Conservation (phyloP, 805 yeast genomes). For the Vanderwaltozyma polyspora region DNA sequence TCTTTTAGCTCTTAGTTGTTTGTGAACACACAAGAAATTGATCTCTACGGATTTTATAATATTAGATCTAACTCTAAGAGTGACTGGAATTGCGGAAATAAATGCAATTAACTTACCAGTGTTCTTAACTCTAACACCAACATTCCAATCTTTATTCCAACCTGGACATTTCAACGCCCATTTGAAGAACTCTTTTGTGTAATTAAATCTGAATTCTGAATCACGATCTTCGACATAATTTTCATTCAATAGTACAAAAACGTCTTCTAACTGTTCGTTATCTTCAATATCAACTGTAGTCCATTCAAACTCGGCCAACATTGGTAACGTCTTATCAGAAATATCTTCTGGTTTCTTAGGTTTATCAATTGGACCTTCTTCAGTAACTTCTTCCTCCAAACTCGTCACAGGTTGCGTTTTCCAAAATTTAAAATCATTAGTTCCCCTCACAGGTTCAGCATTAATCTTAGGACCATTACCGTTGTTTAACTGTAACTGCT, state of each 20-base stretch:
- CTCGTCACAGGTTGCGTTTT: constrained; percentile 89
- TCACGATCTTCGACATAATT: constrained; percentile 94
- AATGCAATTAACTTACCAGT: constrained; percentile 79
- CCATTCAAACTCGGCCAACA: constrained; percentile 85
- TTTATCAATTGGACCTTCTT: constrained; percentile 75
- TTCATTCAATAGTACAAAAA: constrained; percentile 68
- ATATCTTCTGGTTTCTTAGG: constrained; percentile 61
- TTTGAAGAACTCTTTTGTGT: constrained; percentile 66
- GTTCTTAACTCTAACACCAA: constrained; percentile 79
- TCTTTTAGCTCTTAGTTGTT: constrained; percentile 84
- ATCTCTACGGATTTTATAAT: constrained; percentile 66
- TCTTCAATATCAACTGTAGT: constrained; percentile 55
- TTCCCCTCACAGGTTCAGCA: constrained; percentile 53
- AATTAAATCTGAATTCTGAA: constrained; percentile 84
- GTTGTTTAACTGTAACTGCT: constrained; percentile 23
- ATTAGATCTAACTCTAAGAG: constrained; percentile 47
- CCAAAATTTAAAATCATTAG: constrained; percentile 94
- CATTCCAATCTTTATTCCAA: constrained; percentile 78
- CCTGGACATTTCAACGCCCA: constrained; percentile 97
- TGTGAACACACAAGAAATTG: constrained; percentile 89
- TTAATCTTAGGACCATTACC: constrained; percentile 37
- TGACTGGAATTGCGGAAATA: constrained; percentile 81
- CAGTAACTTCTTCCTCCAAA: constrained; percentile 52
- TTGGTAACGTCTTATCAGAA: constrained; percentile 55
- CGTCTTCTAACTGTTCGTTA: constrained; percentile 54